Evolutionary conservation across 2,329 filamentous ascomycete genomes (phyloP).

Genomic region (Pseudogymnoascus sp.): DNA sequence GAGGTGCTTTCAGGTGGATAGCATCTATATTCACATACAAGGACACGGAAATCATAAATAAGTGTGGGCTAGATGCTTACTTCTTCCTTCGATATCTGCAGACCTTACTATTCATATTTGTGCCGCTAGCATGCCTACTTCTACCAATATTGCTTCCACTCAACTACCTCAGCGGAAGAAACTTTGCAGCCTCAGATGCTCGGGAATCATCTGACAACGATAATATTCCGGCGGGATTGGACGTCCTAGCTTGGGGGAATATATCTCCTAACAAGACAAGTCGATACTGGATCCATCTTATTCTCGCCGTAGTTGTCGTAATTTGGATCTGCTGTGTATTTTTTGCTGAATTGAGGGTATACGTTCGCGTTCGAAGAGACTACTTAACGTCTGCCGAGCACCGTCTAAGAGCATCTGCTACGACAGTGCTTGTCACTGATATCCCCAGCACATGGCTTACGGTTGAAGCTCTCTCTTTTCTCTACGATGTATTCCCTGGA

Average conservation of each 20-base stretch:
- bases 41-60: slow-evolving; percentile 80
- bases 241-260: slow-evolving; percentile 83
- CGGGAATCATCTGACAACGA: slow-evolving; percentile 29
- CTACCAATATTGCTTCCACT: slow-evolving; percentile 81
- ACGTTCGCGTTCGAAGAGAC: slow-evolving; percentile 87
- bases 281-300: slow-evolving; percentile 75
- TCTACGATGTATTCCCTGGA: slow-evolving; percentile 95
- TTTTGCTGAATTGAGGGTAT: slow-evolving; percentile 77
- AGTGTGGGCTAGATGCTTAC: slow-evolving; percentile 93
- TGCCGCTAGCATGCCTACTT: slow-evolving; percentile 70
- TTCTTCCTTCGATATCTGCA: slow-evolving; percentile 90
- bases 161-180: slow-evolving; percentile 66
- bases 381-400: slow-evolving; percentile 94
- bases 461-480: slow-evolving; percentile 67
- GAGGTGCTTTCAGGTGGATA: slow-evolving; percentile 41
- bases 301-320: slow-evolving; percentile 71
- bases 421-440: slow-evolving; percentile 84
- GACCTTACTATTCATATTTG: slow-evolving; percentile 82
- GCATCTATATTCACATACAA: slow-evolving; percentile 58
- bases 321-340: slow-evolving; percentile 81
- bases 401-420: slow-evolving; percentile 84
- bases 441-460: slow-evolving; percentile 89
- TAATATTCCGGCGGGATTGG: slow-evolving; percentile 51
- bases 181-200: slow-evolving; percentile 32
- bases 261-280: slow-evolving; percentile 57